These are phyloP conservation scores for Kurtzmaniella quercitrusa DNA, from an alignment of 1,139 yeast species.

Conservation along the genomic window DNA sequence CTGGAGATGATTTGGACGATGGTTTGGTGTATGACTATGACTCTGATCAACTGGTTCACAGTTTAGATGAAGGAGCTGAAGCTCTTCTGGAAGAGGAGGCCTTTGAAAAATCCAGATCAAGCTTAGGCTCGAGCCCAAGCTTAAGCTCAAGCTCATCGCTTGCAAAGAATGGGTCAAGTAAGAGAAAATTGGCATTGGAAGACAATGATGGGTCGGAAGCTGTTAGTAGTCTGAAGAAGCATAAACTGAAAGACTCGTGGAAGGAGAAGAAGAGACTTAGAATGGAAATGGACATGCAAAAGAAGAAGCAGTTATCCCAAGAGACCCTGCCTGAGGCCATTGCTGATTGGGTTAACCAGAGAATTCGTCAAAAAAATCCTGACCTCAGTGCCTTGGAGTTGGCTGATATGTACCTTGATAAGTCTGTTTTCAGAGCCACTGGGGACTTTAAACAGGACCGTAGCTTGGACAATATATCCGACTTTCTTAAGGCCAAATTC, in stretches of 20 bases:
- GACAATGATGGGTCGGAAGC: slow-evolving; percentile 14
- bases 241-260: slow-evolving; percentile 27
- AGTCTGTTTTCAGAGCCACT: slow-evolving; percentile 47
- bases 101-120: slow-evolving; percentile 9
- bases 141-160: slow-evolving; percentile 3
- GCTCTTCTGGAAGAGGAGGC: slow-evolving; percentile 8
- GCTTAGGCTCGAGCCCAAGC: too few relatives aligned
- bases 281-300: slow-evolving; percentile 53
- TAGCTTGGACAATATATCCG: slow-evolving; percentile 41
- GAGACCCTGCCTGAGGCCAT: slow-evolving; percentile 50
- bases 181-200: slow-evolving; percentile 1
- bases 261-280: slow-evolving; percentile 53
- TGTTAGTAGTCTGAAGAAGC: slow-evolving; percentile 17
- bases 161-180: background rate
- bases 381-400: slow-evolving; percentile 63
- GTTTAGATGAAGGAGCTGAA: slow-evolving; percentile 16
- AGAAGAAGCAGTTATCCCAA: slow-evolving; percentile 46
- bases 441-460: slow-evolving; percentile 45
- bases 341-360: slow-evolving; percentile 54
- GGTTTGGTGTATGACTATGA: slow-evolving; percentile 54
- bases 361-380: slow-evolving; percentile 47
- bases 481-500: slow-evolving; percentile 40
- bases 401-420: slow-evolving; percentile 51
- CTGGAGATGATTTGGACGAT: slow-evolving; percentile 61
- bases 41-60: slow-evolving; percentile 12